These are phyloP conservation scores for Gloeophyllum trabeum DNA, from an alignment of 768 basidiomycete genomes.

Conservation along the genomic window DNA sequence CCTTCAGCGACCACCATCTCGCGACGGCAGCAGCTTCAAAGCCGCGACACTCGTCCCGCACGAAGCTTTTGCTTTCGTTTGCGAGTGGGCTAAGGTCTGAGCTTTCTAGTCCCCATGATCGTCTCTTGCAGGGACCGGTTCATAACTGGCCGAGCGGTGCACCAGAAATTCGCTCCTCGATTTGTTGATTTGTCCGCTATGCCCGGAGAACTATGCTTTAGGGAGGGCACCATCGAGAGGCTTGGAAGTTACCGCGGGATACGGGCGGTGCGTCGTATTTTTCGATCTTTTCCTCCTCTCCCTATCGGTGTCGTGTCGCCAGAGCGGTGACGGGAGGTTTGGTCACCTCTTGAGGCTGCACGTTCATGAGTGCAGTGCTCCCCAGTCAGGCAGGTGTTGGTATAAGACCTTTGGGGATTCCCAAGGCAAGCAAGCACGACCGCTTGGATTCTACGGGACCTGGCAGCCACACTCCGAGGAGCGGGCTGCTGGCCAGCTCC, in stretches of 20 bases:
- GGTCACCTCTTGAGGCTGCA: constrained; percentile 1
- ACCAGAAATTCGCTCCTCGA: neutral
- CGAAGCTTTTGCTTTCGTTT: constrained; percentile 22
- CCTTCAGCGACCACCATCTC: neutral
- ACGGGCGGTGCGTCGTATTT: constrained; percentile 1
- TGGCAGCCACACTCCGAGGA: too few species aligned
- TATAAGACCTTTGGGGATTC: too few species aligned
- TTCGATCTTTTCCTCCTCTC: constrained; percentile 6
- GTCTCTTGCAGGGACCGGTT: constrained; percentile 1
- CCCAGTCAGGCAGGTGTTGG: too few species aligned
- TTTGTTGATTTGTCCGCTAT: constrained; percentile 1
- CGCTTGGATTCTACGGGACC: too few species aligned
- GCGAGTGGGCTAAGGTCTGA: constrained; percentile 73
- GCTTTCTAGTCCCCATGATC: constrained; percentile 22
- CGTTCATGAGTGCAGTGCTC: too few species aligned
- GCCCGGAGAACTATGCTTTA: neutral
- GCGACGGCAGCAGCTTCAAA: constrained; percentile 26
- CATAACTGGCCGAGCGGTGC: neutral
- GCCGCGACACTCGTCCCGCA: constrained; percentile 50
- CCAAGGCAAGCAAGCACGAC: too few species aligned
- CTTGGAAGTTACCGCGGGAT: constrained; percentile 2
- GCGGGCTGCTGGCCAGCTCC: too few species aligned
- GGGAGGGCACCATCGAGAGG: neutral
- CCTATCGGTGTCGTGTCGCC: neutral
- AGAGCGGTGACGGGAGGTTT: constrained; percentile 2